phyloP scores from a whole-genome alignment of 164 flowering plant genomes.

The grape (Vitis vinifera) region ASM3070453v1 NC_081810.1:5827501-5828000 shows the following conservation, averaged over 20 bases:
- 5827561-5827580: not conserved
- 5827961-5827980: too few relatives aligned
- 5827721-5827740: conserved; percentile 50
- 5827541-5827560: not conserved
- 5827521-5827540: not conserved
- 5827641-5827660: conserved; percentile 26
- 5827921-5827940: too few relatives aligned
- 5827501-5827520: not conserved
- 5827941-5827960: too few relatives aligned
- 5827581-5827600: not conserved
- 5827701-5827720: conserved; percentile 42
- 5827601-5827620: conserved; percentile 25
- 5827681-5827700: conserved; percentile 31
- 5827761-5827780: conserved; percentile 32
- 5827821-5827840: conserved; percentile 12
- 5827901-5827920: too few relatives aligned
- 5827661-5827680: conserved; percentile 41
- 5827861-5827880: too few relatives aligned
- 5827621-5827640: conserved; percentile 47
- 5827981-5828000: too few relatives aligned
- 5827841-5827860: not conserved
- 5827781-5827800: conserved; percentile 31
- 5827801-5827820: conserved; percentile 30
- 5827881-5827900: too few relatives aligned
- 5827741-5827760: conserved; percentile 46